Percentiles rank a stretch among this genome's conserved stretches.
phyloP scores from a whole-genome alignment of 2,329 filamentous ascomycete species.

The Rhinocladiella similis region DNA sequence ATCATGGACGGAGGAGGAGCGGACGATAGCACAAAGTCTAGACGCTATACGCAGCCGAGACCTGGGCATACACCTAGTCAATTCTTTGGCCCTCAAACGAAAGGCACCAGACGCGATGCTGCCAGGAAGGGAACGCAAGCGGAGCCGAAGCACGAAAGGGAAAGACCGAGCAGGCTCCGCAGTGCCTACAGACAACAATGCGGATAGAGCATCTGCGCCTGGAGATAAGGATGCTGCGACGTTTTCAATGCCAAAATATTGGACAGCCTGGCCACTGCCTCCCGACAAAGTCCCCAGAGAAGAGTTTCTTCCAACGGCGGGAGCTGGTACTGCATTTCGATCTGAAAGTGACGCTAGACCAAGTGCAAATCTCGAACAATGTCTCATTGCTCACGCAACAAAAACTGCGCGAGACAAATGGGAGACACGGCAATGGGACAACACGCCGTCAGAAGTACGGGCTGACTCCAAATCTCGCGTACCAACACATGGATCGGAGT shows the following conservation, averaged over 20 bases:
- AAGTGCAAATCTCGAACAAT: constrained; percentile 67
- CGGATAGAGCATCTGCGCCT: constrained; percentile 26
- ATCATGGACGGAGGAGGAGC: constrained; percentile 87
- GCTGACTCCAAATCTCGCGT: not conserved
- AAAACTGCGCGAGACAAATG: constrained; percentile 66
- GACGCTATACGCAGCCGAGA: constrained; percentile 65
- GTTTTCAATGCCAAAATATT: constrained; percentile 55
- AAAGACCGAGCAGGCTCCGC: constrained; percentile 12
- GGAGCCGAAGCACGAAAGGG: constrained; percentile 9
- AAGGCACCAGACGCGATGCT: constrained; percentile 31
- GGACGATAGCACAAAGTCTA: constrained; percentile 64
- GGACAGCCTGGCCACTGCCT: constrained; percentile 84
- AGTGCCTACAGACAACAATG: not conserved
- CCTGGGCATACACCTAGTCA: constrained; percentile 75
- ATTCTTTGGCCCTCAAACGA: constrained; percentile 68
- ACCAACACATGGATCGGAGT: not conserved
- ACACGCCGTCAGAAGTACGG: not conserved
- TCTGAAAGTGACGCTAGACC: constrained; percentile 36
- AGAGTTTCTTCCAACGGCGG: constrained; percentile 46
- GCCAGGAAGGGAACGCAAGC: not conserved
- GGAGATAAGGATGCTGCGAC: constrained; percentile 20
- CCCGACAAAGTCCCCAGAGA: constrained; percentile 61
- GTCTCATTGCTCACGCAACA: constrained; percentile 66
- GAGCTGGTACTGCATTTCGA: not conserved
- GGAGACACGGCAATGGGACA: constrained; percentile 19